phyloP scores from a whole-genome alignment of 1,139 yeast species.

The Arxiozyma slooffiae region DNA sequence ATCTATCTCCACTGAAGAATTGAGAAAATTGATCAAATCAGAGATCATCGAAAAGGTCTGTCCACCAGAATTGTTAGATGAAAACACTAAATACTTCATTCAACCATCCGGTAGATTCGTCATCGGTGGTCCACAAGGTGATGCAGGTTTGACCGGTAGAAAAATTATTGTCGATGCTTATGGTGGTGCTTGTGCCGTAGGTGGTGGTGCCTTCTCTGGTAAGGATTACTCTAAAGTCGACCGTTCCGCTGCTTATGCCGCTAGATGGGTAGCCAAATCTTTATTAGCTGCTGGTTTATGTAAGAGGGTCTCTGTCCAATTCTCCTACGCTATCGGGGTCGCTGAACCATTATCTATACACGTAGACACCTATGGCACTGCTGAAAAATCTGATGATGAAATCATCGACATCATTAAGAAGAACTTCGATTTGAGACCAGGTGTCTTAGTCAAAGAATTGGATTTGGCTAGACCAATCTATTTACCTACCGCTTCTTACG shows the following conservation, averaged over 20 bases:
- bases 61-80: slow-evolving; percentile 84
- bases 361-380: slow-evolving; percentile 97
- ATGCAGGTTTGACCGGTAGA: slow-evolving; percentile 99
- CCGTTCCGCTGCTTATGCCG: slow-evolving; percentile 99
- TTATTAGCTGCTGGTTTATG: slow-evolving; percentile 90
- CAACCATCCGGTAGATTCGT: slow-evolving; percentile 99
- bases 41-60: slow-evolving; percentile 87
- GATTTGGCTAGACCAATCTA: slow-evolving; percentile 98
- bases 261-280: slow-evolving; percentile 99
- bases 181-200: slow-evolving; percentile 99
- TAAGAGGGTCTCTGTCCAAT: slow-evolving; percentile 95
- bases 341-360: slow-evolving; percentile 97
- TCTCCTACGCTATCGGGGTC: slow-evolving; percentile 99
- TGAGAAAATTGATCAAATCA: slow-evolving; percentile 65
- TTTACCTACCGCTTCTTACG: slow-evolving; percentile 97
- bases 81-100: slow-evolving; percentile 91
- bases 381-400: slow-evolving; percentile 78
- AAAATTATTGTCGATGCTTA: slow-evolving; percentile 98
- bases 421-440: slow-evolving; percentile 98
- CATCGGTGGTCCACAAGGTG: slow-evolving; percentile 99
- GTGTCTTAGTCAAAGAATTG: slow-evolving; percentile 93
- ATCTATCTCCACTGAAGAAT: slow-evolving; percentile 83
- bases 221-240: slow-evolving; percentile 99
- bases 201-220: slow-evolving; percentile 99
- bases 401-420: slow-evolving; percentile 81